phyloP scores from a whole-genome alignment of 1,284 basidiomycete genomes.

The Laetiporus sulphureus region DNA sequence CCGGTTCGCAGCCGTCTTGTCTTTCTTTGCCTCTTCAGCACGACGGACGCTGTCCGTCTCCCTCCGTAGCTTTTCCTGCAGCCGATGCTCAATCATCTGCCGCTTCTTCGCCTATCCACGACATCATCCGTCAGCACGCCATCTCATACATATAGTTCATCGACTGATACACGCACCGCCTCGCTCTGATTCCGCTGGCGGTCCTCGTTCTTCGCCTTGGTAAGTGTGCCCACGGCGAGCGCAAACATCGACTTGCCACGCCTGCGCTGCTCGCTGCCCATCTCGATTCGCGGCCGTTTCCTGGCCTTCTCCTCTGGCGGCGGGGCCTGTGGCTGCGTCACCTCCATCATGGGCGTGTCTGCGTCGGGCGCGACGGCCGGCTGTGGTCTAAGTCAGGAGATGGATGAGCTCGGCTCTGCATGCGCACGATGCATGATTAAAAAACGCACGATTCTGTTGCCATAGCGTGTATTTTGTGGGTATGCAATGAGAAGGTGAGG shows the following conservation, averaged over 20 bases:
- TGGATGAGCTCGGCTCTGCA: not conserved
- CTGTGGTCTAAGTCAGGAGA: not conserved
- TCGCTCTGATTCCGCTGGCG: slow-evolving; percentile 73
- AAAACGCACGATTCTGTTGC: slow-evolving; percentile 4
- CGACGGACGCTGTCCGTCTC: slow-evolving; percentile 77
- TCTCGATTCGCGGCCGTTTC: slow-evolving; percentile 65
- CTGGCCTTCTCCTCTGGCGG: not conserved
- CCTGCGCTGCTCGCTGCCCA: slow-evolving; percentile 57
- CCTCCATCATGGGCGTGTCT: slow-evolving; percentile 5
- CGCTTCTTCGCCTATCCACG: slow-evolving; percentile 64
- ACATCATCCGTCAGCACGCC: slow-evolving; percentile 5
- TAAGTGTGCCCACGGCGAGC: slow-evolving; percentile 69
- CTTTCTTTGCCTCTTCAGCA: slow-evolving; percentile 77
- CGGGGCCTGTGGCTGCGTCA: not conserved
- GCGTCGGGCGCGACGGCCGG: not conserved
- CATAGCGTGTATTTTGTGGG: not conserved
- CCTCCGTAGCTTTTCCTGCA: slow-evolving; percentile 73
- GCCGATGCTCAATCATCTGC: slow-evolving; percentile 69
- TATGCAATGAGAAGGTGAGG: not conserved
- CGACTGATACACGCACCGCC: slow-evolving; percentile 42
- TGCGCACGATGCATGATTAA: not conserved
- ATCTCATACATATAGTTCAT: not conserved
- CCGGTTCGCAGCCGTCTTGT: slow-evolving; percentile 63
- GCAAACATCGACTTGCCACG: slow-evolving; percentile 82
- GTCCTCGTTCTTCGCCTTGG: slow-evolving; percentile 78